phyloP scores from a whole-genome alignment of 169 alveolate genomes.

The Plasmodium gonderi region DNA sequence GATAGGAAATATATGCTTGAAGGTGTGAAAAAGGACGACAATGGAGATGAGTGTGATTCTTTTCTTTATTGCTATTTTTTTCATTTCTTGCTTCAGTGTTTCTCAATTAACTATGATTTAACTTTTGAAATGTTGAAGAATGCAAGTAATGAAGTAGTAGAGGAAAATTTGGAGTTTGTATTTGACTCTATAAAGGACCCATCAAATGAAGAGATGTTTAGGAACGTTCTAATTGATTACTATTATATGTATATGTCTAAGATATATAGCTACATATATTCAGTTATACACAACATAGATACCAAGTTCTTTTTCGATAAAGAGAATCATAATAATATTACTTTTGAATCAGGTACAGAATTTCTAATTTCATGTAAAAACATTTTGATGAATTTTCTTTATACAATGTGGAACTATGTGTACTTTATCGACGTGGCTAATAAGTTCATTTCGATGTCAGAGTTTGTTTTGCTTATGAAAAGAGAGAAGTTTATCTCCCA shows the following conservation, averaged over 20 bases:
- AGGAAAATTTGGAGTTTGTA: constrained; percentile 25
- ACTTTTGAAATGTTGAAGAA: neutral
- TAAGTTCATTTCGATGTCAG: constrained; percentile 3
- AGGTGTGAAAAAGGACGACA: neutral
- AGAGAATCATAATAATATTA: constrained; percentile 16
- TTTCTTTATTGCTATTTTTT: constrained; percentile 28
- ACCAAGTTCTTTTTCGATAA: constrained; percentile 6
- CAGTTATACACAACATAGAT: constrained; percentile 18
- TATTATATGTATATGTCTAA: constrained; percentile 15
- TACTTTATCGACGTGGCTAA: constrained; percentile 13
- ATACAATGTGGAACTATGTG: constrained; percentile 22
- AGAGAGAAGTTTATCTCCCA: neutral
- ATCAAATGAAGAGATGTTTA: neutral
- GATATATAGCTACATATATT: neutral
- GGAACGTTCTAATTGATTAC: neutral
- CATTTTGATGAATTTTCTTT: constrained; percentile 3
- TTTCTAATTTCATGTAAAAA: constrained; percentile 12
- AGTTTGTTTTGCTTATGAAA: constrained; percentile 3
- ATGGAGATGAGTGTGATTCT: neutral
- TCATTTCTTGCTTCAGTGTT: neutral
- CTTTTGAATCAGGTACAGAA: neutral
- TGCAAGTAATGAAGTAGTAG: neutral
- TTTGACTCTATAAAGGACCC: neutral
- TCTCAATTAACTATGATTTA: constrained; percentile 29
- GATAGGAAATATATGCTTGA: neutral